Evolutionary conservation across 164 flowering plant genomes (phyloP).

Genomic region (Protea cynaroides): DNA sequence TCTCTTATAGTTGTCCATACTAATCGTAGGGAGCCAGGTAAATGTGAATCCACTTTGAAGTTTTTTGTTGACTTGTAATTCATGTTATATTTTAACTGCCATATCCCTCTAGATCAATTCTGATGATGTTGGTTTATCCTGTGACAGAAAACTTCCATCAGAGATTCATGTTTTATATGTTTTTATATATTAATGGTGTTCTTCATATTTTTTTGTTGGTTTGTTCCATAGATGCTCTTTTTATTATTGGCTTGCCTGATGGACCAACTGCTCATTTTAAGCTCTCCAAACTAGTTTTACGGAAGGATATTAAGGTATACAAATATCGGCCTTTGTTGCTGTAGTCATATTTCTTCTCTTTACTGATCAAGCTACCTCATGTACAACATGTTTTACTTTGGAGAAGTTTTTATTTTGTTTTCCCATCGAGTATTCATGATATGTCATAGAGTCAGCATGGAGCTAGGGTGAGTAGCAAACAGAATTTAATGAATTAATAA

Average conservation of each 20-base stretch:
- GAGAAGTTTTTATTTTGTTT: no score
- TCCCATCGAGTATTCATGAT: no score
- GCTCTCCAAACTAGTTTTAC: conserved; percentile 75
- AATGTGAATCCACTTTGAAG: conserved; percentile 5
- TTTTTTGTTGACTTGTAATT: not conserved
- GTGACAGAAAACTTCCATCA: not conserved
- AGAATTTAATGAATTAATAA: no score
- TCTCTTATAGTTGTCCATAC: conserved; percentile 87
- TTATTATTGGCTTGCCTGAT: conserved; percentile 70
- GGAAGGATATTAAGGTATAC: conserved; percentile 81
- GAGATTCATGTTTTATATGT: not conserved
- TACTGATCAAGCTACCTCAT: no score
- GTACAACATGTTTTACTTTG: no score
- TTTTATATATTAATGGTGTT: not conserved
- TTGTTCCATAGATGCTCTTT: conserved; percentile 62
- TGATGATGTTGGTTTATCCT: not conserved
- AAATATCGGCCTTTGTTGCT: no score
- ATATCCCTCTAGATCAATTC: no score
- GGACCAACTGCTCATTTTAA: conserved; percentile 99
- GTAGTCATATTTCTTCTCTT: no score
- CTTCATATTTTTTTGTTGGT: not conserved
- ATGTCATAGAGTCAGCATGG: no score
- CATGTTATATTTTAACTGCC: not conserved
- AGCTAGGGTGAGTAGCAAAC: no score
- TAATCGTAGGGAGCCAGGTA: conserved; percentile 89